Base-by-base conservation (phyloP, 2,329 filamentous ascomycete genomes). In the Fusarium albidum region DNA sequence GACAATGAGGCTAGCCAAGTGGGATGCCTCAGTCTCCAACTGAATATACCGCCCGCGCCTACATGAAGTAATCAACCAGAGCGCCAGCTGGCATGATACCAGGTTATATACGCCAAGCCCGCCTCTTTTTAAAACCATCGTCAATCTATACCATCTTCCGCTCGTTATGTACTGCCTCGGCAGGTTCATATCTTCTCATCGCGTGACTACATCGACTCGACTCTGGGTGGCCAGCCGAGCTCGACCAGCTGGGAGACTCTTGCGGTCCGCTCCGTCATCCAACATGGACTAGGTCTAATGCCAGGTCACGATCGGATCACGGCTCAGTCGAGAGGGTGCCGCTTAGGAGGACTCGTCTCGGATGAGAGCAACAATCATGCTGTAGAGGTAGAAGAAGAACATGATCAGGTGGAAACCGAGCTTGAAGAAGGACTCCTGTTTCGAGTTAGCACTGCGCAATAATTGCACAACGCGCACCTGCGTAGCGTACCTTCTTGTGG, bases 361-460 rank as follows among this genome's bases (percentile, higher is more conserved):
- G 81, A 99, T 99, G 60, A 99, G 84, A 64, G 95, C 94, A 62
- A 97, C 94, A 68, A 95, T 95, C 91, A 95, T 96, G 88, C 91
- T 96, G 85, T 96, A 96, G 51, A 99, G 89, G 80, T 99, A 99
- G 86, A 98, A 99, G 87, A 99, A 99, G 86, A 99, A 99, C 92
- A 99, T 97, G 79, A 99, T 77, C 56, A 99, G 82, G 77, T 99
- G 95, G 84, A 99, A 99, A 50, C 94, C 95, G 35, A 99, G 91
- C 82, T 99, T 99, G 81, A 95, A 88, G 77, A 99, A 99, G 1
- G 95, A 98, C 86, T 99, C 95, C 93, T 96, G 51, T 70, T 48
- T 61, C 55, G 13, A 2, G 55, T 74, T 64, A 72, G 64, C 47
- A 17, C 26, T 45, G 42, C 42, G 12, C 27, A 32, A 38, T 40